A percentile compares a stretch with the other conserved stretches of the same genome.
phyloP scores from a whole-genome alignment of 2,329 filamentous ascomycete species.

The Coniochaeta sp. region DNA sequence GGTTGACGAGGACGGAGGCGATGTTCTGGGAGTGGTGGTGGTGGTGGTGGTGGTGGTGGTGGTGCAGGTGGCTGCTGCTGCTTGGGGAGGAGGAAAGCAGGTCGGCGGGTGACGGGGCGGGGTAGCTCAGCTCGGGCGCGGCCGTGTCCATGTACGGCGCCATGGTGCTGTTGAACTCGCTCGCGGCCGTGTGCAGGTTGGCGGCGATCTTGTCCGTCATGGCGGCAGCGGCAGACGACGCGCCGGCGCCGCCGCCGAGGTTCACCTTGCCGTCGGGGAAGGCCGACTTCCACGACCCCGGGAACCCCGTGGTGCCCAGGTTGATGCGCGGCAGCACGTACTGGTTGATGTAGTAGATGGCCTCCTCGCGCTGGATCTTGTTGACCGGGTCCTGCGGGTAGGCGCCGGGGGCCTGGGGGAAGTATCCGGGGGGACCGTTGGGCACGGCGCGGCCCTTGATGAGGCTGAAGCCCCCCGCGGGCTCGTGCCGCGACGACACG shows the following conservation, averaged over 20 bases:
- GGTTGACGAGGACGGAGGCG: neutral
- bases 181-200: slow-evolving; percentile 26
- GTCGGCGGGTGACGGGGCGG: slow-evolving; percentile 14
- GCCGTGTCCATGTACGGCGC: slow-evolving; percentile 43
- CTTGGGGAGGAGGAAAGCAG: too few species aligned
- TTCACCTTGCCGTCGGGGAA: slow-evolving; percentile 16
- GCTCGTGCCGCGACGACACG: slow-evolving; percentile 46
- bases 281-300: slow-evolving; percentile 19
- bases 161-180: slow-evolving; percentile 46
- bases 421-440: slow-evolving; percentile 55
- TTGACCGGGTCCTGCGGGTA: slow-evolving; percentile 50
- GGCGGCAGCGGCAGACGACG: too few species aligned
- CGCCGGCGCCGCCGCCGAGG: too few species aligned
- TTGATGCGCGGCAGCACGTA: slow-evolving; percentile 56
- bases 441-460: slow-evolving; percentile 59
- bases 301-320: slow-evolving; percentile 37
- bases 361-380: slow-evolving; percentile 61
- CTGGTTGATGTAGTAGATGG: slow-evolving; percentile 62
- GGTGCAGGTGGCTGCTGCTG: too few species aligned
- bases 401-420: slow-evolving; percentile 40
- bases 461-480: slow-evolving; percentile 50
- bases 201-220: slow-evolving; percentile 29
- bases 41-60: too few species aligned
- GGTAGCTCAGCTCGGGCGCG: slow-evolving; percentile 20
- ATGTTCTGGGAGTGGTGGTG: neutral